phyloP scores from a whole-genome alignment of 768 basidiomycete species.

The Mycena venus region DNA sequence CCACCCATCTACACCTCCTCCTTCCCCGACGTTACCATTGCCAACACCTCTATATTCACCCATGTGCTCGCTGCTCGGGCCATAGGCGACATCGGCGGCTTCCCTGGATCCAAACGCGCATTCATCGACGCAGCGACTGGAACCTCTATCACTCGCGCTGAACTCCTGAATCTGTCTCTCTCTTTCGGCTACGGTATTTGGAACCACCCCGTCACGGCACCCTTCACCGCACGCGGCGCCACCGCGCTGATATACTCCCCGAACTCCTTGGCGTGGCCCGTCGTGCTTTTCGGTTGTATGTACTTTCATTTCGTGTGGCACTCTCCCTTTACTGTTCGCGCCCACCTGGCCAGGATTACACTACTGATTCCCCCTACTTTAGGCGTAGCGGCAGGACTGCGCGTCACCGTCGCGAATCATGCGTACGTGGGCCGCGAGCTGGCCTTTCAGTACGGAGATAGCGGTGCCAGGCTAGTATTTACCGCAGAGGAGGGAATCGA shows the following conservation, averaged over 20 bases:
- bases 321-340: neutral
- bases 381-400: conserved; percentile 73
- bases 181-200: conserved; percentile 71
- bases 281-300: conserved; percentile 60
- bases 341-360: neutral
- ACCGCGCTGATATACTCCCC: conserved; percentile 75
- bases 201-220: conserved; percentile 50
- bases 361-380: neutral
- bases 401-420: conserved; percentile 82
- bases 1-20: conserved; percentile 64
- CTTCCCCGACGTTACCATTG: conserved; percentile 52
- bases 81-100: conserved; percentile 52
- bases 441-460: conserved; percentile 77
- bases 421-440: conserved; percentile 78
- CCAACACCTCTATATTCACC: conserved; percentile 62
- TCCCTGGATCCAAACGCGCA: conserved; percentile 59
- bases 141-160: conserved; percentile 65
- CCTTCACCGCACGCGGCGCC: conserved; percentile 60
- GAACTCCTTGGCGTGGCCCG: conserved; percentile 71
- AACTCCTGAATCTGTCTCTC: conserved; percentile 68
- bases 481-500: conserved; percentile 70
- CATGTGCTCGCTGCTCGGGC: conserved; percentile 54
- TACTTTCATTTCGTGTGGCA: neutral
- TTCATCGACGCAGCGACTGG: conserved; percentile 78
- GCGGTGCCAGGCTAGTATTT: conserved; percentile 72